These are phyloP conservation scores for Pythium myriotylum DNA, from an alignment of 352 stramenopile genomes.

Conservation along the genomic window DNA sequence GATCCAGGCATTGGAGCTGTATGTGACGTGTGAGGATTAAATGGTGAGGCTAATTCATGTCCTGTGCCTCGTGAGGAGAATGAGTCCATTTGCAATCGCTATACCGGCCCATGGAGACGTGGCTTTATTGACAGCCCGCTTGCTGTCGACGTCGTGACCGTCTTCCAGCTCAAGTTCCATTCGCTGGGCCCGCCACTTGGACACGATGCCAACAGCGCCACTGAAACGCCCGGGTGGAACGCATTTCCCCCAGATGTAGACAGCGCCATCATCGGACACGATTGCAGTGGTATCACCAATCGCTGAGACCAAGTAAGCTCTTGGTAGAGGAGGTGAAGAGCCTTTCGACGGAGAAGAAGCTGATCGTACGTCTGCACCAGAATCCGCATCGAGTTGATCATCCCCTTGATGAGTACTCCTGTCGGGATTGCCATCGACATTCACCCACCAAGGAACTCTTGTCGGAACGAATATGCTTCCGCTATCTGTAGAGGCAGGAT, in stretches of 20 bases:
- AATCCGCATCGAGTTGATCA: background rate
- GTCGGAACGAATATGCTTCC: slow-evolving; percentile 24
- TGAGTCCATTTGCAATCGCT: slow-evolving; percentile 47
- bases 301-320: slow-evolving; percentile 30
- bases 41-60: background rate
- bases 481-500: slow-evolving; percentile 27
- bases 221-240: slow-evolving; percentile 1
- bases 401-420: too few species aligned
- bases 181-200: slow-evolving; percentile 16
- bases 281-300: slow-evolving; percentile 33
- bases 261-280: slow-evolving; percentile 25
- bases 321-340: background rate
- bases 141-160: background rate
- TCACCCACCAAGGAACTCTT: slow-evolving; percentile 23
- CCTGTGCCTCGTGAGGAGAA: slow-evolving; percentile 32
- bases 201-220: slow-evolving; percentile 20
- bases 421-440: background rate
- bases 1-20: background rate
- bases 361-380: too few species aligned
- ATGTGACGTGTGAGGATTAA: slow-evolving; percentile 1
- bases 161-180: slow-evolving; percentile 4
- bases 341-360: too few species aligned
- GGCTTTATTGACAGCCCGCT: background rate
- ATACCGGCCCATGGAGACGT: slow-evolving; percentile 40
- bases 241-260: slow-evolving; percentile 34